Evolutionary conservation across 345 rosid genomes (phyloP).

Genomic region (Populus simonii): DNA sequence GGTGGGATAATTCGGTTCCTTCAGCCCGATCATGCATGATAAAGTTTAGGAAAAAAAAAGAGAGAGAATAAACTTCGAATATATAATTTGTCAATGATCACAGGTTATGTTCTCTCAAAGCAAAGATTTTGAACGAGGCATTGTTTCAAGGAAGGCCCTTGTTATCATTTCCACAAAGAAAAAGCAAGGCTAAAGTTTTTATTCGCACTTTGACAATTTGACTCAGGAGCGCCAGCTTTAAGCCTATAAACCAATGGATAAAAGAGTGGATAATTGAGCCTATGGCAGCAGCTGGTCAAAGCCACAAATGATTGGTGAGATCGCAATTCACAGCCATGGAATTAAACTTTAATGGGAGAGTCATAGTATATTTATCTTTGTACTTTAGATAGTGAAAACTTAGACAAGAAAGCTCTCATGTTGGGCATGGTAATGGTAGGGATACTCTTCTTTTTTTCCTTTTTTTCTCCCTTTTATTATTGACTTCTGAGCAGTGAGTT

Average conservation of each 20-base stretch:
- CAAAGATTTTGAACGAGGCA: not conserved
- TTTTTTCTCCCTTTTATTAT: not conserved
- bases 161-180: not conserved
- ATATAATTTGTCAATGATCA: slow-evolving; percentile 1
- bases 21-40: not conserved
- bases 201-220: slow-evolving; percentile 2
- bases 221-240: not conserved
- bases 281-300: slow-evolving; percentile 8
- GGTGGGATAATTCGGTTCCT: not conserved
- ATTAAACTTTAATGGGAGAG: not conserved
- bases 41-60: not conserved
- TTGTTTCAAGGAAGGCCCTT: not conserved
- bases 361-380: not conserved
- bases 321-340: not conserved
- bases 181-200: not conserved
- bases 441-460: not conserved
- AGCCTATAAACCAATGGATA: not conserved
- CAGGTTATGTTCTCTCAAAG: not conserved
- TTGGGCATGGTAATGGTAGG: not conserved
- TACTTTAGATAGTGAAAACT: not conserved
- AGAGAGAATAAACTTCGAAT: not conserved
- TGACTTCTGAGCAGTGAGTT: too few relatives aligned
- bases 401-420: not conserved
- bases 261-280: slow-evolving; percentile 5
- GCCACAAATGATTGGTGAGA: slow-evolving; percentile 21